Evolutionary conservation across 176 grass and related monocot species (phyloP).

Genomic region (Carex pumila): DNA sequence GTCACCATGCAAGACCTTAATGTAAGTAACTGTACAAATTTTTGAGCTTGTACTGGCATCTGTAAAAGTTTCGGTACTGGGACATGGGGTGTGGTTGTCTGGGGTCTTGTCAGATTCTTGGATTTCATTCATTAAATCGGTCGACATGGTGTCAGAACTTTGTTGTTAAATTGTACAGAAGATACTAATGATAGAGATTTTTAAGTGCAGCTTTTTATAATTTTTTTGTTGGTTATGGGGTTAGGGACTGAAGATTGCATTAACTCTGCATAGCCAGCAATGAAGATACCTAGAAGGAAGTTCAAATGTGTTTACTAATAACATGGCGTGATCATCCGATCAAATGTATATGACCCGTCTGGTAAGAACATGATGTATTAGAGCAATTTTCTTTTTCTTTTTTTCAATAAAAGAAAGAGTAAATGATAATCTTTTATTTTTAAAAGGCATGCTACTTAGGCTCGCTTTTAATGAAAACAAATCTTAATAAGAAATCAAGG

Average conservation of each 20-base stretch:
- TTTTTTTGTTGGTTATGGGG: not conserved
- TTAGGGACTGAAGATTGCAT: not conserved
- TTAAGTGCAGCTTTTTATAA: not conserved
- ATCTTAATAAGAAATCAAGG: too few relatives aligned
- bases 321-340: too few relatives aligned
- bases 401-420: too few relatives aligned
- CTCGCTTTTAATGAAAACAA: too few relatives aligned
- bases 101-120: not conserved
- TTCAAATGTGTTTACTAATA: not conserved
- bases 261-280: slow-evolving; percentile 15
- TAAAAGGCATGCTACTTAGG: too few relatives aligned
- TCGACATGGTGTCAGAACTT: slow-evolving; percentile 10
- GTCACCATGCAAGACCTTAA: slow-evolving; percentile 61
- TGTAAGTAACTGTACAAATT: not conserved
- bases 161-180: not conserved
- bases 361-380: too few relatives aligned
- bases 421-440: too few relatives aligned
- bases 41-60: not conserved
- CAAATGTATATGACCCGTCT: too few relatives aligned
- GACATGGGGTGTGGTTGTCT: not conserved
- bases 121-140: slow-evolving; percentile 7
- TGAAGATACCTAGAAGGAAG: not conserved
- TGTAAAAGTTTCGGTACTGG: not conserved
- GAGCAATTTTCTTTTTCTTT: too few relatives aligned
- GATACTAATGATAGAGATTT: not conserved